A percentile compares a stretch with the other conserved stretches of the same genome.
Evolutionary conservation across 163 green algal genomes (phyloP).

Genomic region (Volvox carteri): DNA sequence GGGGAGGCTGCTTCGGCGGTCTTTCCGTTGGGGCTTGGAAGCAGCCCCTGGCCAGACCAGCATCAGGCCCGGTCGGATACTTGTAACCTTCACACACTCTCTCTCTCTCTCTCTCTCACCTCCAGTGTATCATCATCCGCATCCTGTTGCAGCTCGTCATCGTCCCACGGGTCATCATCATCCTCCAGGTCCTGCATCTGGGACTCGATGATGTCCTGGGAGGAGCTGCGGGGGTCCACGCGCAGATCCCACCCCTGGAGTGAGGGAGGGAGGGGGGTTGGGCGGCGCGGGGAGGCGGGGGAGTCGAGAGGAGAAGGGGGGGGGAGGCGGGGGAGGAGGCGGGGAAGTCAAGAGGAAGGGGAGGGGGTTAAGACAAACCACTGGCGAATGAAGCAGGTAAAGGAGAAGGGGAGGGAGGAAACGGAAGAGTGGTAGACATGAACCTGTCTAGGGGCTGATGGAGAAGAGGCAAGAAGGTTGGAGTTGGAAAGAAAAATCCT

Average conservation of each 20-base stretch:
- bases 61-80: too few species aligned
- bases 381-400: too few species aligned
- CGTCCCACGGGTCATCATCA: slow-evolving; percentile 36
- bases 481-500: too few species aligned
- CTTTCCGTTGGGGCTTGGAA: too few species aligned
- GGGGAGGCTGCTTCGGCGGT: too few species aligned
- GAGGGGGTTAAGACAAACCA: not conserved
- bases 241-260: slow-evolving; percentile 37
- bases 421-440: too few species aligned
- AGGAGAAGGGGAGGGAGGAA: too few species aligned
- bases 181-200: slow-evolving; percentile 51
- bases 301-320: not conserved
- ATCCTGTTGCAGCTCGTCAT: not conserved
- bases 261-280: not conserved
- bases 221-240: not conserved
- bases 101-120: too few species aligned
- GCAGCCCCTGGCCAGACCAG: too few species aligned
- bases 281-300: not conserved
- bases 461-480: too few species aligned
- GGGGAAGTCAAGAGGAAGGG: not conserved
- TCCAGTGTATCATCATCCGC: slow-evolving; percentile 17
- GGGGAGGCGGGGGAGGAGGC: not conserved
- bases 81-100: too few species aligned
- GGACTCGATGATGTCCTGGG: slow-evolving; percentile 16
- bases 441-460: too few species aligned